Conservation (phyloP, 495 filamentous ascomycete genomes). For the Lasiosphaeria miniovina region DNA sequence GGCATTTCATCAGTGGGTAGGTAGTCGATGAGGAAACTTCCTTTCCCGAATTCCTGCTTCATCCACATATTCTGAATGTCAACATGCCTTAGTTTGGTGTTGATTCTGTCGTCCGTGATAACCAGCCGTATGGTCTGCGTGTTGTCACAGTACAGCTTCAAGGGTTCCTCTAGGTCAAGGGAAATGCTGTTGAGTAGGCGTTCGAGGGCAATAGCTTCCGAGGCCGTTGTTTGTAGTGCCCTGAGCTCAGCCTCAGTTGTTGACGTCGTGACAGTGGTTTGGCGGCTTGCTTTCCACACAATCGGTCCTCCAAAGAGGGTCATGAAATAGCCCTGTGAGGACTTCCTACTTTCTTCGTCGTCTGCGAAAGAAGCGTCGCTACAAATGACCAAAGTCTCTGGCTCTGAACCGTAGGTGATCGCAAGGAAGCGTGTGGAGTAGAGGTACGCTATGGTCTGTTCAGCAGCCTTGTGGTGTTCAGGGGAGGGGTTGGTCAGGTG, state of each 20-base stretch:
- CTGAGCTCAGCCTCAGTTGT: slow-evolving; percentile 2
- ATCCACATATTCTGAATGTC: slow-evolving; percentile 4
- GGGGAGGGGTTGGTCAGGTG: neutral
- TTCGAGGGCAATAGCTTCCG: neutral
- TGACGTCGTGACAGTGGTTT: slow-evolving; percentile 5
- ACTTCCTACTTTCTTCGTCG: neutral
- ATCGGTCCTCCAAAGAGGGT: neutral
- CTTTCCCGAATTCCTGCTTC: neutral
- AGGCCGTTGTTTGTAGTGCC: neutral
- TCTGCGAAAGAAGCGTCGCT: slow-evolving; percentile 3
- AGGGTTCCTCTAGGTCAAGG: neutral
- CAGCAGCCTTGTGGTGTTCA: slow-evolving; percentile 1
- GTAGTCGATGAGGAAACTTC: neutral
- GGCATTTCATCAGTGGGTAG: neutral
- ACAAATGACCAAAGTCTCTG: neutral
- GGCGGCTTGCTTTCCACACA: neutral
- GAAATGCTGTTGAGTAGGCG: neutral
- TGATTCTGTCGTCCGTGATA: neutral
- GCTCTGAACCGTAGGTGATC: neutral
- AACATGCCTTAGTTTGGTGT: neutral
- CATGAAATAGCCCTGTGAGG: neutral
- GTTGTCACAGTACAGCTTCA: slow-evolving; percentile 5
- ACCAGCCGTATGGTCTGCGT: neutral
- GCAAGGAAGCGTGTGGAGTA: neutral
- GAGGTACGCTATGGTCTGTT: slow-evolving; percentile 1